These are phyloP conservation scores for Phanerochaete carnosa DNA, from an alignment of 768 basidiomycete species.

Conservation along the genomic window DNA sequence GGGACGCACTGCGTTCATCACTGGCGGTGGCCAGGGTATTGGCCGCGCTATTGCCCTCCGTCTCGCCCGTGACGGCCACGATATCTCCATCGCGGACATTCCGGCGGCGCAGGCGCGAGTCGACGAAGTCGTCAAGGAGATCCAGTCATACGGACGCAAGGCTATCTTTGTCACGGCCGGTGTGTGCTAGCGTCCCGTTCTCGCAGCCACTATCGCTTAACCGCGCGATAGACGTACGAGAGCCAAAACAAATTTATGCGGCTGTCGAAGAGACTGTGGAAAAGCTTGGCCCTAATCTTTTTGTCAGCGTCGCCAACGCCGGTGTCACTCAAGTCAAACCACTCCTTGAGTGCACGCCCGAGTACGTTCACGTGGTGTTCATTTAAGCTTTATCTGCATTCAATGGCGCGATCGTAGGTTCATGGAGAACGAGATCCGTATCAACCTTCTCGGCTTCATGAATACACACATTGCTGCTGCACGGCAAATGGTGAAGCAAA, in stretches of 20 bases:
- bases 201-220: background rate
- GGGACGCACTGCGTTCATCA: constrained; percentile 37
- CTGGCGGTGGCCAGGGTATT: constrained; percentile 45
- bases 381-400: background rate
- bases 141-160: constrained; percentile 28
- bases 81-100: constrained; percentile 46
- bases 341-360: constrained; percentile 27
- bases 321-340: constrained; percentile 29
- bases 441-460: constrained; percentile 29
- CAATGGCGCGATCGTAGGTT: constrained; percentile 14
- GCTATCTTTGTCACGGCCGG: constrained; percentile 27
- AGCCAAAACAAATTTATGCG: constrained; percentile 28
- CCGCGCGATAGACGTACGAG: constrained; percentile 20
- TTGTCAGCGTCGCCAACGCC: constrained; percentile 30
- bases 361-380: constrained; percentile 16
- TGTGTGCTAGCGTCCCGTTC: constrained; percentile 5
- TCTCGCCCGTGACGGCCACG: constrained; percentile 44
- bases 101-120: constrained; percentile 22
- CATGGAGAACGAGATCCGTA: constrained; percentile 25
- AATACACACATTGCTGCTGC: constrained; percentile 32
- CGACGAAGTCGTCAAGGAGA: constrained; percentile 24
- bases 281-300: constrained; percentile 25
- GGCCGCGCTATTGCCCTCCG: constrained; percentile 45
- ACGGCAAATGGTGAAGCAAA: constrained; percentile 33
- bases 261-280: constrained; percentile 29